Evolutionary conservation across 2,329 filamentous ascomycete species (phyloP).

Genomic region (Endocalyx cinctus): DNA sequence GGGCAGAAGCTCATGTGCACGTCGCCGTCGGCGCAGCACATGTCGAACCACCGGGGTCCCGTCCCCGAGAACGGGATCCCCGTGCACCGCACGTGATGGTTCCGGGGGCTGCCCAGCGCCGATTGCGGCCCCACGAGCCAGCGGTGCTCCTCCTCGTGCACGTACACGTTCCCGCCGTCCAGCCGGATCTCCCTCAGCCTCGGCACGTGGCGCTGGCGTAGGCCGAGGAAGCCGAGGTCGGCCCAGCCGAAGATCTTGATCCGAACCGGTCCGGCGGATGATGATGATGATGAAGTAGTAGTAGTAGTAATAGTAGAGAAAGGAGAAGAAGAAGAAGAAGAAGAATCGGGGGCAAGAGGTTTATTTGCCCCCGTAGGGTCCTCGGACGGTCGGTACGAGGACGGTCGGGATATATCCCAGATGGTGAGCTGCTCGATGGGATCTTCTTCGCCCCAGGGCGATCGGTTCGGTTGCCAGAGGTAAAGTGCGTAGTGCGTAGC

Average conservation of each 20-base stretch:
- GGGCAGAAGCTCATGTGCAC: slow-evolving; percentile 40
- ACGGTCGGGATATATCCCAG: slow-evolving; percentile 53
- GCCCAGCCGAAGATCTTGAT: slow-evolving; percentile 45
- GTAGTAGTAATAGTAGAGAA: too few relatives aligned
- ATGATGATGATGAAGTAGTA: too few relatives aligned
- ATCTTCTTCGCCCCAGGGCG: too few relatives aligned
- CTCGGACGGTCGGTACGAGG: slow-evolving; percentile 43
- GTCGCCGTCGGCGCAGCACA: slow-evolving; percentile 39
- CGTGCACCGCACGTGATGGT: slow-evolving; percentile 43
- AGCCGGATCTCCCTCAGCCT: slow-evolving; percentile 46
- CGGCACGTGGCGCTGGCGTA: slow-evolving; percentile 49
- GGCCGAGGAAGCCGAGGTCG: slow-evolving; percentile 47
- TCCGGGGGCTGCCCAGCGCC: slow-evolving; percentile 33
- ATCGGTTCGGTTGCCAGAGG: too few relatives aligned
- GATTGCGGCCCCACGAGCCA: slow-evolving; percentile 44
- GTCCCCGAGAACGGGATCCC: slow-evolving; percentile 47
- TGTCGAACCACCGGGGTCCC: slow-evolving; percentile 47
- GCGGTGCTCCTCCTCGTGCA: slow-evolving; percentile 52
- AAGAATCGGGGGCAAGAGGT: slow-evolving; percentile 23
- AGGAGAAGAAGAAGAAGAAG: too few relatives aligned
- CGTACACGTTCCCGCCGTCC: slow-evolving; percentile 46
- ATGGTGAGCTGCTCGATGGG: slow-evolving; percentile 54
- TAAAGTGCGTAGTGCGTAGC: slow-evolving; percentile 57
- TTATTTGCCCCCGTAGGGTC: slow-evolving; percentile 40
- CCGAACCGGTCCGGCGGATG: too few relatives aligned